These are phyloP conservation scores for Amaranthus tricolor DNA, from an alignment of 179 eudicot genomes.

Conservation along the genomic window DNA sequence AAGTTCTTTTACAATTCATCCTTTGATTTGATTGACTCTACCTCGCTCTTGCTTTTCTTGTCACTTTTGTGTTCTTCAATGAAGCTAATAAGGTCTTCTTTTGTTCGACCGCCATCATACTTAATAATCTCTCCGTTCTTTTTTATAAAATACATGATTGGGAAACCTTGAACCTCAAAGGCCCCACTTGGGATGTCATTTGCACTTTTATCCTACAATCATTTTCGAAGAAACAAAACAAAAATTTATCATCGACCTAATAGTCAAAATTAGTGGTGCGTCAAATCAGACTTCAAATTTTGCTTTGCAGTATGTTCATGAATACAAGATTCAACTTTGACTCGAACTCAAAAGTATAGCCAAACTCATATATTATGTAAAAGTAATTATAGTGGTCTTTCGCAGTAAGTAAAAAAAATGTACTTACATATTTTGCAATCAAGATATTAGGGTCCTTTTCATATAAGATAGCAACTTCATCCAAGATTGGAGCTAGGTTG, in stretches of 20 bases:
- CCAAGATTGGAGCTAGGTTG: slow-evolving; percentile 66
- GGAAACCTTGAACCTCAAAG: slow-evolving; percentile 63
- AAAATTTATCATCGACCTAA: background rate
- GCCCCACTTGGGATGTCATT: slow-evolving; percentile 60
- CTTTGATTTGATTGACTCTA: slow-evolving; percentile 5
- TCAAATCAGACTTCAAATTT: too few species aligned
- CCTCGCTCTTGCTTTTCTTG: slow-evolving; percentile 6
- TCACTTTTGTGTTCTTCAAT: slow-evolving; percentile 46
- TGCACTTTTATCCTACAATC: slow-evolving; percentile 69
- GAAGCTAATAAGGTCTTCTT: slow-evolving; percentile 57
- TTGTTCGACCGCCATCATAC: slow-evolving; percentile 52
- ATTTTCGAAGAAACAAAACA: background rate
- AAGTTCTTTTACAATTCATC: slow-evolving; percentile 21
- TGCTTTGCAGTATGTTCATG: too few species aligned
- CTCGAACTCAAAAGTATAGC: background rate
- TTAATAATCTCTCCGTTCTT: slow-evolving; percentile 46
- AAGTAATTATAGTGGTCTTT: too few species aligned
- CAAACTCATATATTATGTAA: background rate
- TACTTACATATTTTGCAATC: slow-evolving; percentile 74
- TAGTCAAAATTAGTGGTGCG: too few species aligned
- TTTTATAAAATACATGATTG: slow-evolving; percentile 64
- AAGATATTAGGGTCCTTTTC: slow-evolving; percentile 51
- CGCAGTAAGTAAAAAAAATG: background rate
- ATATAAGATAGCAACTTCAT: slow-evolving; percentile 64
- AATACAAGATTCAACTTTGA: too few species aligned